Evolutionary conservation across 2,329 filamentous ascomycete species (phyloP), one percentile per base, ranked within the genome.

Genomic region (Aspergillus awamori): DNA sequence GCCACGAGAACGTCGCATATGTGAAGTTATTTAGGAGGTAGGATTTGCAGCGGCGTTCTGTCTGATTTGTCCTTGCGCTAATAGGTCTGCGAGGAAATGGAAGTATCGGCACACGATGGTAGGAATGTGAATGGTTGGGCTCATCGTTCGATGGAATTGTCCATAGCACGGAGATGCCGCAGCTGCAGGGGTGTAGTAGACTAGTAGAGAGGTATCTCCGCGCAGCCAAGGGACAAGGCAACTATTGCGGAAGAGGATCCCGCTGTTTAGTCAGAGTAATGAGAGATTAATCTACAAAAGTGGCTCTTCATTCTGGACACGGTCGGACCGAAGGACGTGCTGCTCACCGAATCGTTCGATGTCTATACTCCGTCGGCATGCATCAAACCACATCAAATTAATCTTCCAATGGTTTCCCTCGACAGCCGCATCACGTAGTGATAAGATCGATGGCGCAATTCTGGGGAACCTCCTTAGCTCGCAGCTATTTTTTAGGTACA

Each of bases 391-490:
- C 26, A 30, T 30, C 24, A 13, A 49, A 48, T 11, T 10, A n/a
- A 33, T 51, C 26, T 51, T 17, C 47, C 26, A 51, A 51, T 51
- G 24, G n/a, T n/a, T 33, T 17, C 47, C 26, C 28, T 30, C 17
- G 7, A 28, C 47, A 49, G 28, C n/a, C 24, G 47, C 26, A n/a
- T 17, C 24, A n/a, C 22, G 33, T 13, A 28, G 61, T 51, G 63
- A 68, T 66, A 68, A 72, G 71, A 70, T 69, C 62, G 62, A 74
- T 75, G 73, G 70, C 68, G 73, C 69, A 71, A 75, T 74, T 71
- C 70, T 65, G 53, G 53, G 39, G 53, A 53, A 24, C 20, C 15
- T 20, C 17, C 36, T 20, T 53, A 53, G 51, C 17, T 38, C n/a
- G 36, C 17, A 55, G 38, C 53, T 55, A 43, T 24, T 49, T 17